Evolutionary conservation across 805 yeast species (phyloP), one percentile per base, ranked within the genome.

Genomic region (Monosporozyma unispora): DNA sequence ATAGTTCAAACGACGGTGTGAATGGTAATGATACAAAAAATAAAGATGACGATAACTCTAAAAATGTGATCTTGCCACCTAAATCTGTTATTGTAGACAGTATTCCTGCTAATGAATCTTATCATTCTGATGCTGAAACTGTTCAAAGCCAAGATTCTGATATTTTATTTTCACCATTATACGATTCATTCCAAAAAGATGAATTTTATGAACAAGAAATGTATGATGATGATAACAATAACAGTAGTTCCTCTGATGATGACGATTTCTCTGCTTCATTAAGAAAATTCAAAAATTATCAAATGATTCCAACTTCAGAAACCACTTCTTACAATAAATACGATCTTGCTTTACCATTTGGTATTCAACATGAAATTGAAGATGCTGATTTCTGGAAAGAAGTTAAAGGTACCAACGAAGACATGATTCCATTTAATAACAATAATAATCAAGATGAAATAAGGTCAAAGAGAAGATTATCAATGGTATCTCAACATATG

Each of bases 381-480:
- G 59, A 58, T 44, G 59, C 55, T 22, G 68, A 64, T 49, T 64
- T 64, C 48, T 64, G 68, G 68, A 63, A 63, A 45, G 67, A 62
- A 43, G 66, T 64, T 18, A 56, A 54, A 12, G 44, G 53, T n/a
- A 57, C 63, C n/a, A 51, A 52, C 16, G 60, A 60, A 46, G 63
- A 58, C 22, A 58, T 61, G 2, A 48, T 60, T 25, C 54, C 54
- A 28, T 50, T 52, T 18, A 42, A 48, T 37, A 21, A 40, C 9
- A 28, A n/a, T 8, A 28, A n/a, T 8, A n/a, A 5, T 28, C 4
- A 11, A 16, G 48, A 46, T 21, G 52, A 28, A 23, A 42, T 35
- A 33, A 40, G 22, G 18, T 44, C 44, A 25, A 49, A 43, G 16
- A 45, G 49, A 35, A 46, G 44, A 38, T n/a, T 23, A 3, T 49